These are phyloP conservation scores for Escovopsis sp. DNA, from an alignment of 2,329 filamentous ascomycete genomes.

Conservation along the genomic window DNA sequence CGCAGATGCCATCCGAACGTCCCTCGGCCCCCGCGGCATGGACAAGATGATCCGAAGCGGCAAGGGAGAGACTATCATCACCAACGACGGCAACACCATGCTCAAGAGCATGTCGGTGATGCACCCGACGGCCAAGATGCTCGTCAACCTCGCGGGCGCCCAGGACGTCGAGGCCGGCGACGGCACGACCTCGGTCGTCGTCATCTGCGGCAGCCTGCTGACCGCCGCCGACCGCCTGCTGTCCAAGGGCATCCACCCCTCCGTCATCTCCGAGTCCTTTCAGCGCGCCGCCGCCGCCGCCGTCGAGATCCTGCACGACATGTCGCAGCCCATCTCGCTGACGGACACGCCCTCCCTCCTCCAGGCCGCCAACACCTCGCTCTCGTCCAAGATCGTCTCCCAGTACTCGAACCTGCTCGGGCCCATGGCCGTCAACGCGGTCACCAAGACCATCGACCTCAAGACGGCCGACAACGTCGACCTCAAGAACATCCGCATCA, in stretches of 20 bases:
- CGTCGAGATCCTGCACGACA: slow-evolving; percentile 80
- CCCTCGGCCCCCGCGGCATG: slow-evolving; percentile 91
- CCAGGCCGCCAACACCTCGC: slow-evolving; percentile 90
- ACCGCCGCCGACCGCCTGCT: slow-evolving; percentile 86
- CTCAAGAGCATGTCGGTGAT: slow-evolving; percentile 97
- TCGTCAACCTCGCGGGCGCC: slow-evolving; percentile 90
- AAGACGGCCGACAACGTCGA: slow-evolving; percentile 96
- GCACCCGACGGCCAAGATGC: slow-evolving; percentile 99
- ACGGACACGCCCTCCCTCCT: slow-evolving; percentile 78
- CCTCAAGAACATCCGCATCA: slow-evolving; percentile 85
- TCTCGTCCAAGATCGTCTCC: slow-evolving; percentile 97
- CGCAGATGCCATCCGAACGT: slow-evolving; percentile 93
- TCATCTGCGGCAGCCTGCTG: slow-evolving; percentile 89
- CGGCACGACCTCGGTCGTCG: slow-evolving; percentile 94
- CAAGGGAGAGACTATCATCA: slow-evolving; percentile 96
- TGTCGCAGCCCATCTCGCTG: slow-evolving; percentile 87
- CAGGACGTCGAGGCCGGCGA: slow-evolving; percentile 98
- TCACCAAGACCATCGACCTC: slow-evolving; percentile 87
- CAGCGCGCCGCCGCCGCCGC: slow-evolving; percentile 83
- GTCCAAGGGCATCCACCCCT: slow-evolving; percentile 89
- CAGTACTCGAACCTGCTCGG: slow-evolving; percentile 90
- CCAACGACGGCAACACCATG: slow-evolving; percentile 99
- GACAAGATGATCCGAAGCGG: slow-evolving; percentile 98
- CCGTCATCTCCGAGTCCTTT: slow-evolving; percentile 94
- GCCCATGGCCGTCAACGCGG: slow-evolving; percentile 96